A percentile compares a stretch with the other conserved stretches of the same genome.
phyloP scores from a whole-genome alignment of 441 rosid genomes.

The Mallotus repandus region DNA sequence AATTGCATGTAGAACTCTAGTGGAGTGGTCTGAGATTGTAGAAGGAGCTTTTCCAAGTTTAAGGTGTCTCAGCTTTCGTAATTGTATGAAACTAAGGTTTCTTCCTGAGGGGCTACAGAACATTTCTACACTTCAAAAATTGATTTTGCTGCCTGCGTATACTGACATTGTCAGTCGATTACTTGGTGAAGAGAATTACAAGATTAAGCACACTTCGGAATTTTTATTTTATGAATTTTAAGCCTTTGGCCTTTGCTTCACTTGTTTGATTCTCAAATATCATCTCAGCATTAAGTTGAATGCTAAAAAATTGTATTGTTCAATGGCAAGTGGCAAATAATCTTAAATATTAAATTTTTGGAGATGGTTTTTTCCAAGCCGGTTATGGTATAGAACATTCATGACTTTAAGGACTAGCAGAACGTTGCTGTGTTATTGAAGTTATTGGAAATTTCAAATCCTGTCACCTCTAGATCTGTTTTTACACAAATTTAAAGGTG shows the following conservation, averaged over 20 bases:
- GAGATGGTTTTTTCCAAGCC: too few relatives aligned
- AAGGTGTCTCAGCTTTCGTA: not conserved
- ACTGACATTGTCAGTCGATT: slow-evolving; percentile 12
- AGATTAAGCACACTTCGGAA: slow-evolving; percentile 15
- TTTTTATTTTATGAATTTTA: too few relatives aligned
- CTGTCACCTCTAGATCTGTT: not conserved
- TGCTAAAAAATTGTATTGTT: not conserved
- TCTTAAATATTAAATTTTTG: too few relatives aligned
- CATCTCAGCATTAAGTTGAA: too few relatives aligned
- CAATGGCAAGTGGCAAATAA: not conserved
- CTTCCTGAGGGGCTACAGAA: slow-evolving; percentile 26
- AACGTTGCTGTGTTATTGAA: not conserved
- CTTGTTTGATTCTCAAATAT: not conserved
- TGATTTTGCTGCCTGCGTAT: not conserved
- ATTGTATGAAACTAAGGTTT: slow-evolving; percentile 3
- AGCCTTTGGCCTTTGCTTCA: too few relatives aligned
- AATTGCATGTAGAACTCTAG: not conserved
- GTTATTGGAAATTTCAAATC: not conserved
- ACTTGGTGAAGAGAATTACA: slow-evolving; percentile 11
- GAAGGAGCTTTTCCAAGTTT: slow-evolving; percentile 21
- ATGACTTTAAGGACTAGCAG: too few relatives aligned
- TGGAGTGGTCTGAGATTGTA: slow-evolving; percentile 24
- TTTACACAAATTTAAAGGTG: not conserved
- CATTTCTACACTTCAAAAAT: slow-evolving; percentile 14
- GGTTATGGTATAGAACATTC: too few relatives aligned